phyloP scores from a whole-genome alignment of 2,329 filamentous ascomycete species.

The Alternaria dauci region DNA sequence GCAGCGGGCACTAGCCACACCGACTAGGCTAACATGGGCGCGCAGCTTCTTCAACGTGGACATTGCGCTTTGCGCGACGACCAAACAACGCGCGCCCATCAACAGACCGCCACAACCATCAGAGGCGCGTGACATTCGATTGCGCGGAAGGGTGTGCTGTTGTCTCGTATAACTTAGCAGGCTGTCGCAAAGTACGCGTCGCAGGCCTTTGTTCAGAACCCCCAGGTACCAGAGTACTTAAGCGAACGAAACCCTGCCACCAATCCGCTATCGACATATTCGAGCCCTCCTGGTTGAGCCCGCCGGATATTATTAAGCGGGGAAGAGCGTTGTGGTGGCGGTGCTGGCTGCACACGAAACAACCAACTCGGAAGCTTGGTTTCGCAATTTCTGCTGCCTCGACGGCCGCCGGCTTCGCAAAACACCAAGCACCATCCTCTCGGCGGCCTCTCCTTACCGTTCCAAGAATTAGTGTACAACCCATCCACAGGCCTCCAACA shows the following conservation, averaged over 20 bases:
- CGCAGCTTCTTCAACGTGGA: conserved; percentile 12
- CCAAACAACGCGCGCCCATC: conserved; percentile 6
- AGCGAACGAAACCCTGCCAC: conserved; percentile 11
- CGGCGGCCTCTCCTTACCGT: conserved; percentile 6
- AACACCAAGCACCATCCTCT: conserved; percentile 9
- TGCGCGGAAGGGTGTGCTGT: not conserved
- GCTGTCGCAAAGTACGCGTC: not conserved
- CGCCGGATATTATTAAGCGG: conserved; percentile 13
- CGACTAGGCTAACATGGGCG: conserved; percentile 8
- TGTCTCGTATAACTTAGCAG: not conserved
- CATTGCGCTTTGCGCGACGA: conserved; percentile 2
- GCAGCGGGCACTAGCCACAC: conserved; percentile 20
- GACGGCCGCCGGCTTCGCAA: conserved; percentile 8
- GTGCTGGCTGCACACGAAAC: conserved; percentile 19
- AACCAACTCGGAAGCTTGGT: conserved; percentile 11
- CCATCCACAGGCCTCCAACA: not conserved
- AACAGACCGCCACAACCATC: conserved; percentile 1
- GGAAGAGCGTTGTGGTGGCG: conserved; percentile 24
- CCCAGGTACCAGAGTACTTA: not conserved
- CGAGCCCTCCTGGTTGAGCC: conserved; percentile 6
- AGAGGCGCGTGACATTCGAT: conserved; percentile 2
- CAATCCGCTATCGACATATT: not conserved
- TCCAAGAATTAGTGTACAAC: not conserved
- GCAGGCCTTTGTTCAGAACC: conserved; percentile 1
- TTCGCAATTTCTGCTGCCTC: conserved; percentile 5